Conservation (phyloP, 2,329 filamentous ascomycete genomes). For the Neopestalotiopsis clavispora region DNA sequence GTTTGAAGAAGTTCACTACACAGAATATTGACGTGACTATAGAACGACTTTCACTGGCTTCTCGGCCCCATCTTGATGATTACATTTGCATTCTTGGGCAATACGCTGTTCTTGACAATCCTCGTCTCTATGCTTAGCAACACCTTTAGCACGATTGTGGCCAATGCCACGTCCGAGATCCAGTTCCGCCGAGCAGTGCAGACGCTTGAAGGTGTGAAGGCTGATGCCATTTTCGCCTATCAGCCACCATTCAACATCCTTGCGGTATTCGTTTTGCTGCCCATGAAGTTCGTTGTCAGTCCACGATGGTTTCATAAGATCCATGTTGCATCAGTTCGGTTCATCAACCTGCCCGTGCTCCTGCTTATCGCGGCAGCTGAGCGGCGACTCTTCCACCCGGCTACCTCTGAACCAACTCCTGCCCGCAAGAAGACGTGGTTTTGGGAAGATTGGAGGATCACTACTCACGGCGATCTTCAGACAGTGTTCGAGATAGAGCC, state of each 20-base stretch:
- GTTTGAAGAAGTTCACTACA: not conserved
- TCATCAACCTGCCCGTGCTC: constrained; percentile 77
- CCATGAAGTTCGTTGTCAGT: constrained; percentile 78
- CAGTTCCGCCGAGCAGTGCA: constrained; percentile 81
- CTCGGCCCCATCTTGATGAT: constrained; percentile 82
- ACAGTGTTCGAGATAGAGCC: constrained; percentile 75
- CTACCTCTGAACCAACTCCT: constrained; percentile 26
- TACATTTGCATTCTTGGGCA: constrained; percentile 83
- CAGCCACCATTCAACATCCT: constrained; percentile 84
- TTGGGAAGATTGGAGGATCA: constrained; percentile 72
- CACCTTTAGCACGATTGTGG: constrained; percentile 79
- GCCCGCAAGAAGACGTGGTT: constrained; percentile 46
- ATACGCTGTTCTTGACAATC: constrained; percentile 88
- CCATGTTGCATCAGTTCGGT: constrained; percentile 76
- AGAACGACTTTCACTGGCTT: constrained; percentile 75
- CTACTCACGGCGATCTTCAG: constrained; percentile 73
- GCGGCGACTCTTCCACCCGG: constrained; percentile 68
- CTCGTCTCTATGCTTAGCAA: constrained; percentile 86
- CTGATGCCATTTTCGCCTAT: constrained; percentile 82
- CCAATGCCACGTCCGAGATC: constrained; percentile 81
- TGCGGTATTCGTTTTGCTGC: constrained; percentile 74
- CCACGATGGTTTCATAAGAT: constrained; percentile 90
- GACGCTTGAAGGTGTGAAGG: constrained; percentile 85
- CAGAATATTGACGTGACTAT: constrained; percentile 21
- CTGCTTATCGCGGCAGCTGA: constrained; percentile 74